These are phyloP conservation scores for Garcia nutans DNA, from an alignment of 345 rosid species.

Conservation along the genomic window DNA sequence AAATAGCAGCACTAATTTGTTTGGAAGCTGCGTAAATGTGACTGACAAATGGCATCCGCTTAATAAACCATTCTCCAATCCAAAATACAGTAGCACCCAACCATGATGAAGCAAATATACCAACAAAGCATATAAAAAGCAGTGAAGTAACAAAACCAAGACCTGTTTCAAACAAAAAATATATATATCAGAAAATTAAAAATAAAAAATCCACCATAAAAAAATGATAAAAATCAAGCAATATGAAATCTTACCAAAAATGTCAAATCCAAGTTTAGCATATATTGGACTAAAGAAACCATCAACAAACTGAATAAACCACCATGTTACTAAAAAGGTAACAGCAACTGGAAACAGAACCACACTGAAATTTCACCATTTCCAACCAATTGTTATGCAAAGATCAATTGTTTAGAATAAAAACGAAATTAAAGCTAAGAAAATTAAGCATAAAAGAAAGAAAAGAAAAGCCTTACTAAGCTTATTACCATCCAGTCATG, in stretches of 20 bases:
- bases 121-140: conserved; percentile 66
- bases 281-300: conserved; percentile 84
- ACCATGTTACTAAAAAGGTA: conserved; percentile 80
- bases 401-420: background rate
- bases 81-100: conserved; percentile 72
- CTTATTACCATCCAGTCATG: conserved; percentile 81
- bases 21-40: conserved; percentile 81
- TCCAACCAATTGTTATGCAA: background rate
- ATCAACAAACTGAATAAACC: conserved; percentile 83
- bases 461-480: conserved; percentile 1
- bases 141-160: conserved; percentile 81
- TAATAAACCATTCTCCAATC: conserved; percentile 83
- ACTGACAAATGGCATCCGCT: conserved; percentile 74
- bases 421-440: background rate
- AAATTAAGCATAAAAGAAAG: background rate
- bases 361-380: conserved; percentile 50
- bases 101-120: conserved; percentile 88
- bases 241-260: conserved; percentile 59
- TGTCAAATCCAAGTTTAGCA: conserved; percentile 66
- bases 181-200: conserved; percentile 1
- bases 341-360: conserved; percentile 87
- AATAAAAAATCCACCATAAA: background rate
- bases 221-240: background rate
- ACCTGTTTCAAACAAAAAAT: conserved; percentile 45
- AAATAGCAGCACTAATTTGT: conserved; percentile 77